Base-by-base conservation (phyloP, 139 green algal genomes). In the Chlorella sp. region DNA sequence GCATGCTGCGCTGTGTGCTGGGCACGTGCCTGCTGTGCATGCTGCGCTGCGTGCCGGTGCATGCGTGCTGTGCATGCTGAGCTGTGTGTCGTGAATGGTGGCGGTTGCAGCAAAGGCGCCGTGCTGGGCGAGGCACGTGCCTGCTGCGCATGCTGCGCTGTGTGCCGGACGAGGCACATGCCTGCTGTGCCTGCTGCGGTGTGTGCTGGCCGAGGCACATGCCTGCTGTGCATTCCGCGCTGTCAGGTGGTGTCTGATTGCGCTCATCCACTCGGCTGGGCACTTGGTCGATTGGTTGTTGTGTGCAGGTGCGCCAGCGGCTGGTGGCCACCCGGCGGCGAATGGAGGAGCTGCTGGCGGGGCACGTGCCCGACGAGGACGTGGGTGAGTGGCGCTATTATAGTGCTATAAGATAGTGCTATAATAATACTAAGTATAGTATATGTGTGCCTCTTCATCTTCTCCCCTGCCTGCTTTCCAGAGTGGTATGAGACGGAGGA, bases 321-420 rank as follows among this genome's bases (percentile, higher is more conserved):
- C 96, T 99, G 88, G 90, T 96, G 37, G 96, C 96, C 93, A 99
- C 97, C 0, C 94, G 96, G 21, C 92, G 95, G 69, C 91, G 92
- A 83, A 96, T 99, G 94, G 96, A 99, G 95, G 93, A 97, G 68
- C 79, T 97, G 86, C 91, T 99, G 78, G 88, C 88, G 14, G 94
- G 94, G 61, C 76, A 86, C 30, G 85, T 95, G n/a, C 92, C 92
- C 14, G 85, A 91, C 15, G 84, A 88, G 0, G 83, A 89, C 2
- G 91, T 89, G 12, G 91, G 37, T 95, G 90, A 68, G 78, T n/a
- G n/a, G n/a, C n/a, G n/a, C n/a, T n/a, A n/a, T n/a, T n/a, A n/a
- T n/a, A n/a, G n/a, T n/a, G n/a, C n/a, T n/a, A n/a, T n/a, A n/a
- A n/a, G n/a, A n/a, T n/a, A n/a, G n/a, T n/a, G n/a, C n/a, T n/a